phyloP scores from a whole-genome alignment of 2,329 filamentous ascomycete genomes.

The Arachnopeziza araneosa region DNA sequence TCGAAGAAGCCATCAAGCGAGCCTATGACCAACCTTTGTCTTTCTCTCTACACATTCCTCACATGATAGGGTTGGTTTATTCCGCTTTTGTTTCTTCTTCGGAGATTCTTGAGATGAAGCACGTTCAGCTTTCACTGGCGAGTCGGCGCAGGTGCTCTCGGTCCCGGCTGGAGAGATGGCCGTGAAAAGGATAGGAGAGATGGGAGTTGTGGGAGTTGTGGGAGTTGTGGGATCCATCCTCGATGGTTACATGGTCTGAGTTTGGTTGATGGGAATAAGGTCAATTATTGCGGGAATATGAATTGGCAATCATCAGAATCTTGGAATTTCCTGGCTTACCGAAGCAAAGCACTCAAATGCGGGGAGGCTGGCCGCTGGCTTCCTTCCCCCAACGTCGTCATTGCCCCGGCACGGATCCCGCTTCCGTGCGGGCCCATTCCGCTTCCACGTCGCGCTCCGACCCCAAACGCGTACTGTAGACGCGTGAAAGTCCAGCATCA shows the following conservation, averaged over 20 bases:
- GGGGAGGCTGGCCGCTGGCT: too few species aligned
- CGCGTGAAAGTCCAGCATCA: neutral
- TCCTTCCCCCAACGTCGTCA: neutral
- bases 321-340: neutral
- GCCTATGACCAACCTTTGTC: conserved; percentile 56
- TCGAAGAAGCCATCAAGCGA: too few species aligned
- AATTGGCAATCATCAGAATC: neutral
- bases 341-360: neutral
- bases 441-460: neutral
- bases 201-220: conserved; percentile 4
- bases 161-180: conserved; percentile 19
- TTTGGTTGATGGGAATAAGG: conserved; percentile 30
- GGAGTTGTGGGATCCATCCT: conserved; percentile 14
- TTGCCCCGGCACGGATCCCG: neutral
- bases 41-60: conserved; percentile 77
- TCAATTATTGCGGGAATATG: conserved; percentile 18
- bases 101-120: conserved; percentile 12
- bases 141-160: conserved; percentile 15
- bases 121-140: conserved; percentile 14
- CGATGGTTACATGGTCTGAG: neutral
- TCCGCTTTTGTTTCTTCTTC: conserved; percentile 71
- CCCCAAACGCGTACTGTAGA: neutral
- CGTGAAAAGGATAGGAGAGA: conserved; percentile 14
- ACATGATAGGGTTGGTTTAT: conserved; percentile 77
- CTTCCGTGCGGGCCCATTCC: neutral